These are phyloP conservation scores for Phycomyces blakesleeanus DNA, from an alignment of 192 early-diverging fungal genomes.

Conservation along the genomic window DNA sequence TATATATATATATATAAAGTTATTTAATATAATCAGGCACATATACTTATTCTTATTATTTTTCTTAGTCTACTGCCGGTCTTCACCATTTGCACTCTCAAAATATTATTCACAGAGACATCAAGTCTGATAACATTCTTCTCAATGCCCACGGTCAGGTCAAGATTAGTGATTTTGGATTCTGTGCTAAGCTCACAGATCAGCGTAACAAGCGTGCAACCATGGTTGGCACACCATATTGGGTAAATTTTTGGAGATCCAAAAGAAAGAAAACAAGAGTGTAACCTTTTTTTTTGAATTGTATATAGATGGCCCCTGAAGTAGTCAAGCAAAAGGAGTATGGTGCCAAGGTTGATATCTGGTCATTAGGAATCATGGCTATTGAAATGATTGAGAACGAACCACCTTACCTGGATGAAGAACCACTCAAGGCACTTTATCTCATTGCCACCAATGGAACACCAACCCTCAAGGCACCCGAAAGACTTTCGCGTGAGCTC, in stretches of 20 bases:
- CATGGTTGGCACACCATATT: constrained; percentile 88
- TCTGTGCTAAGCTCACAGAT: constrained; percentile 87
- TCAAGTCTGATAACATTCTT: constrained; percentile 87
- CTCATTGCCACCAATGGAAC: constrained; percentile 96
- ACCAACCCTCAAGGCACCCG: constrained; percentile 85
- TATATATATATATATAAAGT: constrained; percentile 20
- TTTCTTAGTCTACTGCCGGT: constrained; percentile 65
- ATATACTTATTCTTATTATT: neutral
- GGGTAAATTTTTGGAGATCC: constrained; percentile 28
- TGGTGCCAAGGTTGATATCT: constrained; percentile 77
- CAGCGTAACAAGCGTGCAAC: constrained; percentile 81
- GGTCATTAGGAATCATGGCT: constrained; percentile 96
- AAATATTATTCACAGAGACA: constrained; percentile 89
- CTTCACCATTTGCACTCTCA: constrained; percentile 76
- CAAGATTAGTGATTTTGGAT: constrained; percentile 93
- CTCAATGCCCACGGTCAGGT: constrained; percentile 77
- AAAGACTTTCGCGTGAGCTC: constrained; percentile 71
- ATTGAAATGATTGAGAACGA: constrained; percentile 98
- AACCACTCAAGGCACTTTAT: constrained; percentile 92
- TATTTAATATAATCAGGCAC: too few species aligned
- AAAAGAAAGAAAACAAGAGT: neutral
- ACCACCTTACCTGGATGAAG: constrained; percentile 93
- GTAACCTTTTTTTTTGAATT: neutral
- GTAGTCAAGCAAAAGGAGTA: constrained; percentile 81
- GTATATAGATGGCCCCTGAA: constrained; percentile 65